These are phyloP conservation scores for Zalaria obscura DNA, from an alignment of 2,329 filamentous ascomycete genomes.

Conservation along the genomic window DNA sequence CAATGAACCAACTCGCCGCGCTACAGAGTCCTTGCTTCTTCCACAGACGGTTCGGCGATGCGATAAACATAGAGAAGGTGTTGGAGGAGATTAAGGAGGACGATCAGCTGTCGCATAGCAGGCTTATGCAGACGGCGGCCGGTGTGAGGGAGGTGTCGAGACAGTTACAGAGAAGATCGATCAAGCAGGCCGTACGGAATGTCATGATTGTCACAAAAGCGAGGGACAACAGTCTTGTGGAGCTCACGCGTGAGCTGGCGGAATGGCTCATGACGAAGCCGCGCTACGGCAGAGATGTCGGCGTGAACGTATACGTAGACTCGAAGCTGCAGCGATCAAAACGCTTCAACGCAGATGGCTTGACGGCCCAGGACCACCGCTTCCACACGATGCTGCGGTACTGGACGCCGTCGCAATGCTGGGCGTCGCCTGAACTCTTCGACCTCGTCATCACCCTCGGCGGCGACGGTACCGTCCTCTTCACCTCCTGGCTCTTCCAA, in stretches of 20 bases:
- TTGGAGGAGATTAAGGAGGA: conserved; percentile 84
- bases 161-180: conserved; percentile 80
- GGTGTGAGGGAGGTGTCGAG: conserved; percentile 91
- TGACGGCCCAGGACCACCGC: conserved; percentile 59
- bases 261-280: conserved; percentile 81
- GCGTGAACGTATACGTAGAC: conserved; percentile 96
- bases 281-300: conserved; percentile 76
- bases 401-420: conserved; percentile 94
- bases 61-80: conserved; percentile 87
- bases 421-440: conserved; percentile 85
- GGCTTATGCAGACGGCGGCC: conserved; percentile 87
- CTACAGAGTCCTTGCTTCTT: conserved; percentile 94
- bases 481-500: conserved; percentile 84
- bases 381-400: conserved; percentile 80
- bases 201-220: conserved; percentile 99
- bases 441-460: conserved; percentile 84
- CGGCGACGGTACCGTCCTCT: conserved; percentile 75
- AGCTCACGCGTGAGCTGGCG: conserved; percentile 73
- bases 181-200: conserved; percentile 81
- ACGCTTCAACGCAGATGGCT: conserved; percentile 64
- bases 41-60: conserved; percentile 91
- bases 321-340: conserved; percentile 80
- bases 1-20: conserved; percentile 39
- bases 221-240: conserved; percentile 82
- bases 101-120: conserved; percentile 83